Evolutionary conservation across 306 rosid genomes (phyloP).

Genomic region (Dalbergia cochinchinensis): DNA sequence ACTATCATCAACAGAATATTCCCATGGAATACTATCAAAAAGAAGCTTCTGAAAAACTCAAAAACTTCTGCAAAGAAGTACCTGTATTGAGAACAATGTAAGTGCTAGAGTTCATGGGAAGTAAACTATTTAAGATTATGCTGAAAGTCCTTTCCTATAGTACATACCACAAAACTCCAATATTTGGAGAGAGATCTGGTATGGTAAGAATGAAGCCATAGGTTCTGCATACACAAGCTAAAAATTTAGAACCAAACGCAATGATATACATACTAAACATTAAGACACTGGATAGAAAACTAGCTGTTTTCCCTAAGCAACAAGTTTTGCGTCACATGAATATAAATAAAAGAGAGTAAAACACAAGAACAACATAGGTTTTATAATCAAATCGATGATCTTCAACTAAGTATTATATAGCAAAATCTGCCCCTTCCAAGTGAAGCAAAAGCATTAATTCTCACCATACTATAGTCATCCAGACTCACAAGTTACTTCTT

Average conservation of each 20-base stretch:
- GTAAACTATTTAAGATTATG: conserved; percentile 37
- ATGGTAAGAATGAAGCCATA: conserved; percentile 94
- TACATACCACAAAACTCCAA: conserved; percentile 90
- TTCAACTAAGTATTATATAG: conserved; percentile 11
- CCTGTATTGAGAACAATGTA: conserved; percentile 61
- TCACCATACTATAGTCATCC: conserved; percentile 35
- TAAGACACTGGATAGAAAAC: conserved; percentile 30
- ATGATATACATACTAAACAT: conserved; percentile 17
- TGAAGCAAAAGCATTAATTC: background rate
- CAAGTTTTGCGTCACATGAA: conserved; percentile 1
- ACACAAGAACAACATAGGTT: background rate
- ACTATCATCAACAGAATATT: conserved; percentile 85
- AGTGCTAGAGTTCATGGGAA: conserved; percentile 32
- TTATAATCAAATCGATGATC: conserved; percentile 34
- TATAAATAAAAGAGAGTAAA: conserved; percentile 24
- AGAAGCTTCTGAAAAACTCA: conserved; percentile 84
- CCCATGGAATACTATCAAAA: conserved; percentile 87
- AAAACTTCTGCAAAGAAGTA: conserved; percentile 98
- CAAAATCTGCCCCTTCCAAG: background rate
- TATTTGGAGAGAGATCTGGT: conserved; percentile 92
- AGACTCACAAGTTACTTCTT: conserved; percentile 27
- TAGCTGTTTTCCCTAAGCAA: conserved; percentile 14
- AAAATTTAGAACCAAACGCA: conserved; percentile 34
- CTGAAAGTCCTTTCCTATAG: conserved; percentile 25
- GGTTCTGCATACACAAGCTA: conserved; percentile 71